These are phyloP conservation scores for Aspergillus ellipticus DNA, from an alignment of 495 filamentous ascomycete genomes.

Conservation along the genomic window DNA sequence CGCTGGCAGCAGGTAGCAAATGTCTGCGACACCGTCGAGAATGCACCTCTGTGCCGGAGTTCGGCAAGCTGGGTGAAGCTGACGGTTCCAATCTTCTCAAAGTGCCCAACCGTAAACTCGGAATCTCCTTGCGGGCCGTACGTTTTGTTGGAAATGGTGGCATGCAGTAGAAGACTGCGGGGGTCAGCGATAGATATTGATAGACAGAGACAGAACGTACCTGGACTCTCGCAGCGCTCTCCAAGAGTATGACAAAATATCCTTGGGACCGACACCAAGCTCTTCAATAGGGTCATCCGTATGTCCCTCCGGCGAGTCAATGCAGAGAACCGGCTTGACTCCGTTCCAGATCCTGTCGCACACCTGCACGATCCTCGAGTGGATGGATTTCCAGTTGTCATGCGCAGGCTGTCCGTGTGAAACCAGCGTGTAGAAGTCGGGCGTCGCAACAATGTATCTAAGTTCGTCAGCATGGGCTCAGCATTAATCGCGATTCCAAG, in stretches of 20 bases:
- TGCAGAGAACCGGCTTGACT: conserved; percentile 73
- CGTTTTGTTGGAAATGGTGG: conserved; percentile 33
- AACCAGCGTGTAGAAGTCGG: conserved; percentile 34
- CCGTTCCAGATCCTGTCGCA: conserved; percentile 68
- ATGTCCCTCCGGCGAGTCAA: conserved; percentile 89
- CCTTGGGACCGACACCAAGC: conserved; percentile 68
- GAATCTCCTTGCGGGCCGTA: conserved; percentile 32
- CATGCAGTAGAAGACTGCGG: conserved; percentile 52
- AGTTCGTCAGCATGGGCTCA: conserved; percentile 5
- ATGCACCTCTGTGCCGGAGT: conserved; percentile 87
- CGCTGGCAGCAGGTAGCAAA: conserved; percentile 72
- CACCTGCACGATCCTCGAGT: conserved; percentile 52
- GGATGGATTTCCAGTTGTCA: conserved; percentile 38
- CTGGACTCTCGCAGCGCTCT: conserved; percentile 88
- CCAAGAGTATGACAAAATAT: conserved; percentile 89
- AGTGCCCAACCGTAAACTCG: conserved; percentile 36
- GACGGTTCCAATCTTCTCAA: conserved; percentile 57
- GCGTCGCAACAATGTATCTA: conserved; percentile 44
- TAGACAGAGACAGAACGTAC: conserved; percentile 36
- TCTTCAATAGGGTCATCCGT: conserved; percentile 70
- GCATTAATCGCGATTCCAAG: background rate
- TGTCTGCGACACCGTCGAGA: conserved; percentile 86
- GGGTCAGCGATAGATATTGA: conserved; percentile 25
- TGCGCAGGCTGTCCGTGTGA: conserved; percentile 12
- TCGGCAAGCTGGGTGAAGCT: conserved; percentile 78